Percentiles rank a stretch among this genome's conserved stretches.
These are phyloP conservation scores for Phyllosticta paracitricarpa DNA, from an alignment of 2,329 filamentous ascomycete species.

Conservation along the genomic window DNA sequence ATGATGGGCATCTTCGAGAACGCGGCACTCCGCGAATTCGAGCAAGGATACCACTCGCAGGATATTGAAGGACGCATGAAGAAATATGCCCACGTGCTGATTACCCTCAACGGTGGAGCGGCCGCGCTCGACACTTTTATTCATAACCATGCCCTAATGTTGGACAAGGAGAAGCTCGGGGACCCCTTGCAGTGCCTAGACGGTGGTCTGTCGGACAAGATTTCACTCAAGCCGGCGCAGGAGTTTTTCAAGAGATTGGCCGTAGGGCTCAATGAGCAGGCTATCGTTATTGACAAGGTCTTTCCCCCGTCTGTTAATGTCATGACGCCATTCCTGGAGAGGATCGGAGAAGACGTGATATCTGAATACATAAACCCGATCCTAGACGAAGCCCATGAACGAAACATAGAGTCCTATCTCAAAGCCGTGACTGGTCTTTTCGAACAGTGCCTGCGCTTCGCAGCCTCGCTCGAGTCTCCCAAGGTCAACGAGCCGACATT, in stretches of 20 bases:
- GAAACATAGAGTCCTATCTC: constrained; percentile 66
- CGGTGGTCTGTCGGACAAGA: constrained; percentile 40
- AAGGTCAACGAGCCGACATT: constrained; percentile 52
- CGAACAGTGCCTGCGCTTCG: constrained; percentile 72
- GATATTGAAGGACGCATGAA: constrained; percentile 85
- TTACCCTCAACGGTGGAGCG: constrained; percentile 68
- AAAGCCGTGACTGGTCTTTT: constrained; percentile 82
- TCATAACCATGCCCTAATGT: constrained; percentile 77
- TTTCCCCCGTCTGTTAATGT: constrained; percentile 65
- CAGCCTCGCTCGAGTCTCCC: constrained; percentile 58
- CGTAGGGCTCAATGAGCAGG: constrained; percentile 71
- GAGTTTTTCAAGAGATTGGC: constrained; percentile 70
- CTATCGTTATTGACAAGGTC: constrained; percentile 66
- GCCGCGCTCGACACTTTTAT: constrained; percentile 77
- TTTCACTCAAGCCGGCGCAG: constrained; percentile 71
- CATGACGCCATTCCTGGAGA: constrained; percentile 69
- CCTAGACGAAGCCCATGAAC: constrained; percentile 76
- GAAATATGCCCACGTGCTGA: constrained; percentile 78
- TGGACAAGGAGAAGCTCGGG: constrained; percentile 59
- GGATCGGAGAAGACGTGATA: constrained; percentile 70
- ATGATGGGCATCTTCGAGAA: constrained; percentile 83
- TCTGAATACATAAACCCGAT: constrained; percentile 77
- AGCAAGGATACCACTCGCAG: constrained; percentile 79
- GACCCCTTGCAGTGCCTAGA: constrained; percentile 72
- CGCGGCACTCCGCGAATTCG: constrained; percentile 82